Conservation (phyloP, 495 filamentous ascomycete genomes). For the Aspergillus saccharolyticus region DNA sequence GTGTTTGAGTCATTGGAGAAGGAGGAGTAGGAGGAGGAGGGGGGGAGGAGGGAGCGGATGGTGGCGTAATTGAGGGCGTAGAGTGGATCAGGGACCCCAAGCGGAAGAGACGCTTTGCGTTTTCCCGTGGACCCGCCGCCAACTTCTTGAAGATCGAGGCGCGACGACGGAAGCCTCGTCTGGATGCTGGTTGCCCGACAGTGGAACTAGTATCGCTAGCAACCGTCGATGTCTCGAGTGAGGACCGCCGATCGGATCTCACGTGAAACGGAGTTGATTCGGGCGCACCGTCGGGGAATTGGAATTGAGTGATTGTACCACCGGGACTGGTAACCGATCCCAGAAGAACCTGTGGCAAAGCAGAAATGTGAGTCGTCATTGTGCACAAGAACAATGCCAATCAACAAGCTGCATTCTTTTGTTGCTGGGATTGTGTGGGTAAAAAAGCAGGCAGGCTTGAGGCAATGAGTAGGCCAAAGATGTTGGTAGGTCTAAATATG, state of each 20-base stretch:
- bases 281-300: constrained; percentile 17
- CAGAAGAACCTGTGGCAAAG: constrained; percentile 28
- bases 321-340: constrained; percentile 19
- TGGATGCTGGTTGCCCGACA: constrained; percentile 26
- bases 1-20: constrained; percentile 20
- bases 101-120: constrained; percentile 48
- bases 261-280: constrained; percentile 20
- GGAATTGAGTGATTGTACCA: constrained; percentile 20
- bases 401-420: constrained; percentile 18
- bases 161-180: constrained; percentile 24
- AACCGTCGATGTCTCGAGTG: constrained; percentile 8
- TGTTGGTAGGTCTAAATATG: background rate
- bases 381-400: constrained; percentile 18
- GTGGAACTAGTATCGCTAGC: constrained; percentile 16
- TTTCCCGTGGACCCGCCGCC: constrained; percentile 45
- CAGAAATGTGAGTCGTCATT: constrained; percentile 33
- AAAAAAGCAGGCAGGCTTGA: background rate
- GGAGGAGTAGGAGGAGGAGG: constrained; percentile 12
- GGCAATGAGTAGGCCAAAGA: background rate
- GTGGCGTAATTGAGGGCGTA: constrained; percentile 19
- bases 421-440: background rate
- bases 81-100: constrained; percentile 31
- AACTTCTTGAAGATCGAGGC: constrained; percentile 38
- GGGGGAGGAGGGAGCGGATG: constrained; percentile 11
- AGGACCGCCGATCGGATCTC: constrained; percentile 24